phyloP scores from a whole-genome alignment of 163 green algal genomes.

The Coccomyxa subellipsoidea region DNA sequence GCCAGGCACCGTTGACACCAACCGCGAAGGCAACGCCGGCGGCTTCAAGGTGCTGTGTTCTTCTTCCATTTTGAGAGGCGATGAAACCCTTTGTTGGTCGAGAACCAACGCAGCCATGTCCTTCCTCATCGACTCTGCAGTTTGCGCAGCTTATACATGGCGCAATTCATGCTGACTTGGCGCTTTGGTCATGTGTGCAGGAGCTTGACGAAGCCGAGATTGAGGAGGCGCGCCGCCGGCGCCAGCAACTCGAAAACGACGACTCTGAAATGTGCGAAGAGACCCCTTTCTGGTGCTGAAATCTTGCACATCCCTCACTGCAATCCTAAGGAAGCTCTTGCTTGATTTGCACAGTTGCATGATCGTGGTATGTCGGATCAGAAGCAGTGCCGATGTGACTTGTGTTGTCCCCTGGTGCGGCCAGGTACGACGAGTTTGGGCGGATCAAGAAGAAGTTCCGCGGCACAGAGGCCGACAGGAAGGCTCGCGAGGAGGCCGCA shows the following conservation, averaged over 20 bases:
- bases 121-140: no score
- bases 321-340: background rate
- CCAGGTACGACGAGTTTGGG: slow-evolving; percentile 87
- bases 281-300: no score
- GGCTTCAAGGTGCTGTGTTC: slow-evolving; percentile 71
- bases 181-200: slow-evolving; percentile 9
- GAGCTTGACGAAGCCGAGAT: slow-evolving; percentile 79
- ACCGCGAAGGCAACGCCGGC: slow-evolving; percentile 54
- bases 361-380: no score
- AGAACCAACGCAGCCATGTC: no score
- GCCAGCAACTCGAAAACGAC: slow-evolving; percentile 63
- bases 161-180: background rate
- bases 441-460: slow-evolving; percentile 78
- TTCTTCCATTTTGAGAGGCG: background rate
- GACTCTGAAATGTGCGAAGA: slow-evolving; percentile 40
- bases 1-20: slow-evolving; percentile 55
- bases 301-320: no score
- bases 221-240: slow-evolving; percentile 65
- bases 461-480: slow-evolving; percentile 42
- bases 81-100: no score
- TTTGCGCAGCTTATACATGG: no score
- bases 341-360: no score
- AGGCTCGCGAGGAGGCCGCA: slow-evolving; percentile 60
- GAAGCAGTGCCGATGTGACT: no score
- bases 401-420: background rate